Conservation (phyloP, 805 yeast species). For the Saccharomyces mikatae region DNA sequence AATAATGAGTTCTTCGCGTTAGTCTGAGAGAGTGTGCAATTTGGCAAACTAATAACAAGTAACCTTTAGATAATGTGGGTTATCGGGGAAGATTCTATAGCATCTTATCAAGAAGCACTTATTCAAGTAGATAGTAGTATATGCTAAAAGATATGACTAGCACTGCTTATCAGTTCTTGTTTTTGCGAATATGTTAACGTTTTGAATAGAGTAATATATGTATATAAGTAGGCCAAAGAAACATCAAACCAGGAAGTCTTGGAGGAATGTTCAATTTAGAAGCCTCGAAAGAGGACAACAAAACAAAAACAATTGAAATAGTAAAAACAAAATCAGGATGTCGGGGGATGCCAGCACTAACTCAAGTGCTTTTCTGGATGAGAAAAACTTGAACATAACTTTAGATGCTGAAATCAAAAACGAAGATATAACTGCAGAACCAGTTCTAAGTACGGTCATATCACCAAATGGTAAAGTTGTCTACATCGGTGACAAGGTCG, state of each 20-base stretch:
- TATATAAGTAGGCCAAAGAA: neutral
- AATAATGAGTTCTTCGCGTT: neutral
- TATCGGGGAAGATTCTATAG: neutral
- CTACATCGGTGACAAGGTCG: conserved; percentile 36
- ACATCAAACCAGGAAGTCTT: neutral
- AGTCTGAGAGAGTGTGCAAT: neutral
- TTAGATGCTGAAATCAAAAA: neutral
- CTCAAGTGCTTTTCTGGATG: neutral
- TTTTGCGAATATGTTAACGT: neutral
- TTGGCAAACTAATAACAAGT: neutral
- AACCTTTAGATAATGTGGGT: neutral
- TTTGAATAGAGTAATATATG: neutral
- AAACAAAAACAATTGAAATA: neutral
- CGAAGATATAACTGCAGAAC: neutral
- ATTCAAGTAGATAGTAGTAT: neutral
- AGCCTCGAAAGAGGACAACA: neutral
- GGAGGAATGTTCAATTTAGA: neutral
- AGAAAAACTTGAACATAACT: neutral
- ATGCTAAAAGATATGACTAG: neutral
- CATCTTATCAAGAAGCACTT: neutral
- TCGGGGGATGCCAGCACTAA: neutral
- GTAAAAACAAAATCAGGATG: neutral
- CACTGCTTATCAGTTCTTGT: neutral
- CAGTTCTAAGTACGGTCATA: conserved; percentile 10
- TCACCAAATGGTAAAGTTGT: conserved; percentile 24